A percentile compares a stretch with the other conserved stretches of the same genome.
These are phyloP conservation scores for Aspergillus ibericus DNA, from an alignment of 2,329 filamentous ascomycete species.

Conservation along the genomic window DNA sequence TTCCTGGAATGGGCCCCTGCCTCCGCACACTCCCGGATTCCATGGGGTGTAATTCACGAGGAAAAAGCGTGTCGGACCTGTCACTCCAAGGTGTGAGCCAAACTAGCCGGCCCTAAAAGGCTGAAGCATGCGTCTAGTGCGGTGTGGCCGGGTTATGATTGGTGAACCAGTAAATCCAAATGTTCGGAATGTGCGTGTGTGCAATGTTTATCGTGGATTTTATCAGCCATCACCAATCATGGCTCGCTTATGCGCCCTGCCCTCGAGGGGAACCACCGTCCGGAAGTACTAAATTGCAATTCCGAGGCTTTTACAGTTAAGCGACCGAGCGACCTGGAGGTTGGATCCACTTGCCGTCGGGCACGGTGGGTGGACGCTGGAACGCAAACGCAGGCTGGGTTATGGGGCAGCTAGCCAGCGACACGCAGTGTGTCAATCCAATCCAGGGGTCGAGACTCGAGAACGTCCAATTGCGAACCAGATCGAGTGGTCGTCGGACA, in stretches of 20 bases:
- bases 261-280: not conserved
- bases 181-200: conserved; percentile 9
- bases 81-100: conserved; percentile 20
- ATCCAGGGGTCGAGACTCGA: not conserved
- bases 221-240: not conserved
- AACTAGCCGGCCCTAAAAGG: not conserved
- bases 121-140: conserved; percentile 16
- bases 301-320: not conserved
- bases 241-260: conserved; percentile 3
- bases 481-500: not conserved
- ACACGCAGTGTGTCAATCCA: not conserved
- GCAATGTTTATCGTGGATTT: not conserved
- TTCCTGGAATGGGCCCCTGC: conserved; percentile 5
- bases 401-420: not conserved
- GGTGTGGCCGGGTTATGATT: conserved; percentile 12
- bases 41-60: not conserved
- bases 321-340: not conserved
- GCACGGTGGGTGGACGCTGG: not conserved
- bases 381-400: not conserved
- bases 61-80: conserved; percentile 26
- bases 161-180: conserved; percentile 4
- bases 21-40: conserved; percentile 2
- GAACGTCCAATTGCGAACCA: not conserved
- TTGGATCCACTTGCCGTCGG: not conserved
- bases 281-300: not conserved